Evolutionary conservation across 495 filamentous ascomycete genomes (phyloP), one percentile per base, ranked within the genome.

Genomic region (Bryoglossum gracile): DNA sequence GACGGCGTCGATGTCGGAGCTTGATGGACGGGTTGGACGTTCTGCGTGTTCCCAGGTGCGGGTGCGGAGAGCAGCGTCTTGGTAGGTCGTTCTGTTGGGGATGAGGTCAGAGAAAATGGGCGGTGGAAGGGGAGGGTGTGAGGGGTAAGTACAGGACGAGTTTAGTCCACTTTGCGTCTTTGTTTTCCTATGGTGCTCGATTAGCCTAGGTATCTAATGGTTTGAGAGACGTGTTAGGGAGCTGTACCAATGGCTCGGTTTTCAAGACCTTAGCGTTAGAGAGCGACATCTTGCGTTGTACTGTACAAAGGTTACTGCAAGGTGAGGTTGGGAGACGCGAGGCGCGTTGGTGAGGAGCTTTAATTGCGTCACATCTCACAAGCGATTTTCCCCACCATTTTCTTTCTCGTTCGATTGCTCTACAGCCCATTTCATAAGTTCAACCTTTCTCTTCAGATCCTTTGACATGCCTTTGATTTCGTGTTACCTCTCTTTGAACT

Each of bases 31-130:
- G 6, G 87, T 92, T 53, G 70, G 73, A 10, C 87, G 74, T 62
- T 92, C 87, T 11, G 83, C 85, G 2, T 82, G 86, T 61, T 94
- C 87, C 87, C 87, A 92, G 26, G 78, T 86, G 46, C 87, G 74
- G 42, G 75, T 67, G 13, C 79, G 70, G 21, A 81, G 84, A 8
- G 79, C 72, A 1, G 84, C 82, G 54, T 92, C 87, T 28, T 62
- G 69, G 60, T 90, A 94, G 11, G 77, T 88, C 22, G 81, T 82
- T n/a, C n/a, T n/a, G 56, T 51, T 58, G 19, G 26, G 17, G n/a
- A 16, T 5, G 25, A 16, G 33, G 39, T 25, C 14, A 21, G 9
- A 22, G 34, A n/a, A 24, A 4, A 5, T 2, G 18, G 44, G 13
- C 24, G 14, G 44, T 14, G 22, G n/a, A 21, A 25, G 14, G 23